Percentiles rank a stretch among this genome's conserved stretches.
Conservation (phyloP, 305 asterid species). For the Vinca major region DNA sequence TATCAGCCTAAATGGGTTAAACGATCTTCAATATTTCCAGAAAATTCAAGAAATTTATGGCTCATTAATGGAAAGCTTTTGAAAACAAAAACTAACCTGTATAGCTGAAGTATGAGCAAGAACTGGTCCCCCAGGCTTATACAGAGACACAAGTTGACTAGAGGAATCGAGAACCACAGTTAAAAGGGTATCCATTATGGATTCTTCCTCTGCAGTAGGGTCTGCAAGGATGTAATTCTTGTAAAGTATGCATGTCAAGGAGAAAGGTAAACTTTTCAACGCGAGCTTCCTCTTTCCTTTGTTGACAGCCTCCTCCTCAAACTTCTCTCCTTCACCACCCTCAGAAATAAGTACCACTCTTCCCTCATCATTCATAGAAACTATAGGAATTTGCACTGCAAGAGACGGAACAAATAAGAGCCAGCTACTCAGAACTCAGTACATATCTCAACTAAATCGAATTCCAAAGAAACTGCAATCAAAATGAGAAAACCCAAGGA, state of each 20-base stretch:
- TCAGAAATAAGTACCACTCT: slow-evolving; percentile 57
- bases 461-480: neutral
- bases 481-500: neutral
- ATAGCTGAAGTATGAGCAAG: slow-evolving; percentile 49
- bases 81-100: slow-evolving; percentile 40
- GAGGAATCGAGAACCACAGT: slow-evolving; percentile 70
- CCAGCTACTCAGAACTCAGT: neutral
- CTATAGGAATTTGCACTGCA: slow-evolving; percentile 80
- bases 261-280: slow-evolving; percentile 41
- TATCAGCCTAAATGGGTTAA: neutral
- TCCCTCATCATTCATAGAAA: slow-evolving; percentile 70
- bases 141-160: slow-evolving; percentile 58
- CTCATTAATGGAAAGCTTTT: neutral
- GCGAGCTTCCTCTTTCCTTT: slow-evolving; percentile 67
- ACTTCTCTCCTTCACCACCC: slow-evolving; percentile 35
- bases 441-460: neutral
- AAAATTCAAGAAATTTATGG: neutral
- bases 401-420: slow-evolving; percentile 14
- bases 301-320: slow-evolving; percentile 59
- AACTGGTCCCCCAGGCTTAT: slow-evolving; percentile 83
- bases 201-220: slow-evolving; percentile 89
- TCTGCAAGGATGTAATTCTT: slow-evolving; percentile 81
- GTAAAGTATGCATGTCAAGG: slow-evolving; percentile 76
- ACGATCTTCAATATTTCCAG: slow-evolving; percentile 1
- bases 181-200: slow-evolving; percentile 66